Base-by-base conservation (phyloP, 192 early-diverging fungal genomes). In the Haplosporangium gracile region DNA sequence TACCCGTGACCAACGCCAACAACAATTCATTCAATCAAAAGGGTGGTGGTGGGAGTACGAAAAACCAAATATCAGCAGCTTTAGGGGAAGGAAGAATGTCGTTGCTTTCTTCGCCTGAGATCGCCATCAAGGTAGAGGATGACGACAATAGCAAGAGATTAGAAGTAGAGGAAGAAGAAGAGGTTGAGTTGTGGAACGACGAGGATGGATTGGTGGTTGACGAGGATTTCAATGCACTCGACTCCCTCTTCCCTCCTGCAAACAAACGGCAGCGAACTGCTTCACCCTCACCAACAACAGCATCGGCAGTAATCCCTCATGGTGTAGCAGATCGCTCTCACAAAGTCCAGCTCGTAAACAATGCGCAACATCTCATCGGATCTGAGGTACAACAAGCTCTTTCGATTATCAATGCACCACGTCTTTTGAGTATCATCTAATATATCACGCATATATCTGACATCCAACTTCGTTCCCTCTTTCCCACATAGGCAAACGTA, bases 141-240 rank as follows among this genome's bases (percentile, higher is more conserved):
- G 75, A 68, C 43, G 74, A 80, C 38, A 72, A 74, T 5, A 29
- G 10, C 57, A 29, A 60, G 24, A 60, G 10, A 45, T 15, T 60
- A 2, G 8, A 60, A n/a, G 24, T 6, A 26, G 80, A 81, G 8
- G 63, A 34, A 9, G 51, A 43, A 2, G 80, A 82, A 47, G 81
- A 82, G 18, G 69, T 82, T 49, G 81, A 82, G 57, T 43, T 82
- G 2, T 82, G 81, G 81, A 82, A 82, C 45, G 81, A 82, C 36
- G 81, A 82, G 34, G 81, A 82, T 34, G 81, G 81, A 15, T 39
- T 82, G 4, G n/a, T 82, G 38, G 60, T 65, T 4, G 60, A 65
- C 32, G 55, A 77, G 13, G 40, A 29, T 51, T 24, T 69, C 11
- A 75, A 82, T 10, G 68, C 16, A 2, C 51, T 82, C 3, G 81